Evolutionary conservation across 1,139 yeast genomes (phyloP).

Genomic region (Dujonia santamariae): DNA sequence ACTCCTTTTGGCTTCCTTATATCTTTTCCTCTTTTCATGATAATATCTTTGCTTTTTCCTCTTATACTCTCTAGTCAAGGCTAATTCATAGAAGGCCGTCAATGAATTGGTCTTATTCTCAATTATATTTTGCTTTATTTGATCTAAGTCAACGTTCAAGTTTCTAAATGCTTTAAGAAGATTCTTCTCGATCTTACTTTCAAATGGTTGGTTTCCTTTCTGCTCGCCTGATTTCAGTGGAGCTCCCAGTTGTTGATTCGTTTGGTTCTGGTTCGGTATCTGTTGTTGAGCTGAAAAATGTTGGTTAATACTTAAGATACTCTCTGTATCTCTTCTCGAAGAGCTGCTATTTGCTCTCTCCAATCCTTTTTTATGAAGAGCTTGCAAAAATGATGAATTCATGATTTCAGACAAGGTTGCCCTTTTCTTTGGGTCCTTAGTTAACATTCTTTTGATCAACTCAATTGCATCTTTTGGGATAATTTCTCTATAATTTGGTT

Average conservation of each 20-base stretch:
- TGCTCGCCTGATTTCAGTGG: constrained; percentile 33
- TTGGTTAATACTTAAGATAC: constrained; percentile 24
- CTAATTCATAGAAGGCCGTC: constrained; percentile 81
- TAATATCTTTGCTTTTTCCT: constrained; percentile 33
- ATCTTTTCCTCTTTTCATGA: constrained; percentile 38
- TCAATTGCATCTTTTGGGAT: constrained; percentile 47
- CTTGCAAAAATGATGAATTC: constrained; percentile 58
- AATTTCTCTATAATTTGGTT: constrained; percentile 53
- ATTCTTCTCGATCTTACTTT: constrained; percentile 60
- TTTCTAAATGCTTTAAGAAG: constrained; percentile 62
- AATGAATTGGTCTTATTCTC: constrained; percentile 69
- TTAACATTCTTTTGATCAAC: constrained; percentile 53
- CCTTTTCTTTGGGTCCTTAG: constrained; percentile 64
- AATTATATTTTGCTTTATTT: constrained; percentile 58
- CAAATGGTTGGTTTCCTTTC: constrained; percentile 38
- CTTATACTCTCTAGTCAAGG: constrained; percentile 58
- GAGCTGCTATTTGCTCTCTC: constrained; percentile 9
- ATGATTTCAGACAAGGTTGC: constrained; percentile 62
- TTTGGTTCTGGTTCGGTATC: too few relatives aligned
- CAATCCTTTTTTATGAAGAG: constrained; percentile 21
- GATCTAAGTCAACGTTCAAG: constrained; percentile 64
- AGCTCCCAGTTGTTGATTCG: neutral
- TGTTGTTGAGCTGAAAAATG: constrained; percentile 6
- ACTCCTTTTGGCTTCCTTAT: constrained; percentile 37
- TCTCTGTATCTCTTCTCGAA: constrained; percentile 22